These are phyloP conservation scores for Scheffersomyces titani DNA, from an alignment of 1,139 yeast species.

Conservation along the genomic window DNA sequence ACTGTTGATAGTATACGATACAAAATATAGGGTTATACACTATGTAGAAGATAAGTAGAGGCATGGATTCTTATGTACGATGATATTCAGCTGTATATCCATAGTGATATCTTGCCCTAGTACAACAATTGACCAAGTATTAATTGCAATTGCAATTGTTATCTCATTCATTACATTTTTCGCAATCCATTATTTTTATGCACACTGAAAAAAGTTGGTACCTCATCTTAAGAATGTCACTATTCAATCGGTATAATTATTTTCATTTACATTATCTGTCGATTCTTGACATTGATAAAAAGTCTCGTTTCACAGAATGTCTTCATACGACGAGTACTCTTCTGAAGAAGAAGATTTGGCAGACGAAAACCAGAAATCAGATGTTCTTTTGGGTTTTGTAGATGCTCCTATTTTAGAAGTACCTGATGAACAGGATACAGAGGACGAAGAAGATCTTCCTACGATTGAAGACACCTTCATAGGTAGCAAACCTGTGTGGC, in stretches of 20 bases:
- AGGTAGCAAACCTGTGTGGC: constrained; percentile 72
- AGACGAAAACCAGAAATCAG: constrained; percentile 22
- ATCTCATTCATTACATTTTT: not conserved
- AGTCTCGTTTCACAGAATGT: no score
- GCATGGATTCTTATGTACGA: no score
- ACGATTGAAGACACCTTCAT: constrained; percentile 73
- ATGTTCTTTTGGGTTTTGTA: constrained; percentile 61
- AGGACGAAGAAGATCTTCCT: constrained; percentile 43
- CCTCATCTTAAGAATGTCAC: not conserved
- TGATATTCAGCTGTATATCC: not conserved
- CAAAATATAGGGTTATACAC: not conserved
- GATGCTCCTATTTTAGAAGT: constrained; percentile 46
- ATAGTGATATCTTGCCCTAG: not conserved
- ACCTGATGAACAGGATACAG: constrained; percentile 16
- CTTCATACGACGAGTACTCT: constrained; percentile 41
- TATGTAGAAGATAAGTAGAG: not conserved
- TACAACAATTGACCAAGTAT: not conserved
- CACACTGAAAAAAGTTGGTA: not conserved
- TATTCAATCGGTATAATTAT: not conserved
- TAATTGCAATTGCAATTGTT: no score
- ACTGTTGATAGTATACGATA: not conserved
- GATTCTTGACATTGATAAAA: no score
- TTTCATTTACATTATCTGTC: not conserved
- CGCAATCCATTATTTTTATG: not conserved
- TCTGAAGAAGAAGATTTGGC: constrained; percentile 42